These are phyloP conservation scores for Globisporangium parvum DNA, from an alignment of 352 stramenopile genomes.

Conservation along the genomic window DNA sequence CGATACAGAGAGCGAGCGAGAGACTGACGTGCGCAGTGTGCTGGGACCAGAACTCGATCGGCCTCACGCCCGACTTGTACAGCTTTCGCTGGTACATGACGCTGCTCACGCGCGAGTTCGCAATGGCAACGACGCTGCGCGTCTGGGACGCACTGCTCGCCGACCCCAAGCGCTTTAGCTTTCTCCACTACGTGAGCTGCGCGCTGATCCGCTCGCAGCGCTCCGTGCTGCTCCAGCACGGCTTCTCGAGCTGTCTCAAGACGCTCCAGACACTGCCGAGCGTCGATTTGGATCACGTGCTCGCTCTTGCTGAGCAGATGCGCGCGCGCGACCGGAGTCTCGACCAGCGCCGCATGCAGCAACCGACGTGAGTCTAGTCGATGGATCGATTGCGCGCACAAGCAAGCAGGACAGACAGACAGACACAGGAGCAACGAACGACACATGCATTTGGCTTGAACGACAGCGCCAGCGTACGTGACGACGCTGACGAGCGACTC, in stretches of 20 bases:
- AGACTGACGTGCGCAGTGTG: slow-evolving; percentile 1
- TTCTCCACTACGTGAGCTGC: slow-evolving; percentile 62
- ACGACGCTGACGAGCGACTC: too few species aligned
- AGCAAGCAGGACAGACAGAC: too few species aligned
- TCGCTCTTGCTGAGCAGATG: slow-evolving; percentile 40
- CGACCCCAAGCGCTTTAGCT: slow-evolving; percentile 57
- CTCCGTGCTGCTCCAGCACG: slow-evolving; percentile 22
- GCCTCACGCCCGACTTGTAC: slow-evolving; percentile 51
- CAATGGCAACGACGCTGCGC: slow-evolving; percentile 42
- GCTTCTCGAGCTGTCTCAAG: slow-evolving; percentile 39
- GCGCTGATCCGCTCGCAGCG: slow-evolving; percentile 50
- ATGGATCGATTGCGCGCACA: too few species aligned
- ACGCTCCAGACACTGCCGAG: slow-evolving; percentile 29
- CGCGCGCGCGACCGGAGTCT: slow-evolving; percentile 33
- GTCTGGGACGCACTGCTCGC: slow-evolving; percentile 60
- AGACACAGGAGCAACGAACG: background rate
- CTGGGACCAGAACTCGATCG: slow-evolving; percentile 48
- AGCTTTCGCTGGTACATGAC: slow-evolving; percentile 75
- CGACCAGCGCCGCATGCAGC: slow-evolving; percentile 19
- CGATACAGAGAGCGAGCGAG: background rate
- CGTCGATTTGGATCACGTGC: slow-evolving; percentile 27
- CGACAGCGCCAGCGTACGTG: too few species aligned
- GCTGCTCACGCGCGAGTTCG: slow-evolving; percentile 53
- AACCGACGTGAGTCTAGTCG: background rate
- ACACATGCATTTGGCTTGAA: background rate